These are phyloP conservation scores for Cicer judaicum DNA, from an alignment of 306 rosid species.

Conservation along the genomic window DNA sequence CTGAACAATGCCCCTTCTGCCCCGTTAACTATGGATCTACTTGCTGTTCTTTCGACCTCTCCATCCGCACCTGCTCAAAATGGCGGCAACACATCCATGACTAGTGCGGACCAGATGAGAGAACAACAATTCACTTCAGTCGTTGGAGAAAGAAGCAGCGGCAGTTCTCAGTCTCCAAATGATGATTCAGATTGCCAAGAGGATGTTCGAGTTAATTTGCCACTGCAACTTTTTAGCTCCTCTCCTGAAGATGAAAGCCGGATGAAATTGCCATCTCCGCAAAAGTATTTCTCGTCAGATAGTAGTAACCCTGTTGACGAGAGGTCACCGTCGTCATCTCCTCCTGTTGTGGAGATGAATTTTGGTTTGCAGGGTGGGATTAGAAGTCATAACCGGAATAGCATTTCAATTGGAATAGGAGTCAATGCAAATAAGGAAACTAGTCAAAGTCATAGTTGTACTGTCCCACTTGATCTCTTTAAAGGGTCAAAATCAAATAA, in stretches of 20 bases:
- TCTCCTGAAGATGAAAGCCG: conserved; percentile 65
- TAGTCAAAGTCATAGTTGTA: conserved; percentile 52
- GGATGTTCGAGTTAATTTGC: conserved; percentile 63
- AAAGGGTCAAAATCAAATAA: conserved; percentile 64
- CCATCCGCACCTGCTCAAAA: conserved; percentile 64
- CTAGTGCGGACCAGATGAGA: conserved; percentile 52
- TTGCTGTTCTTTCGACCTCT: conserved; percentile 78
- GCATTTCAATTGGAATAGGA: conserved; percentile 47
- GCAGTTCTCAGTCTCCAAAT: conserved; percentile 80
- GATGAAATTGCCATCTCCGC: conserved; percentile 60
- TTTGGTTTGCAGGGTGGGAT: conserved; percentile 65
- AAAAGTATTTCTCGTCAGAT: conserved; percentile 86
- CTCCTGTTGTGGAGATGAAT: conserved; percentile 67
- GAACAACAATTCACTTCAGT: conserved; percentile 54
- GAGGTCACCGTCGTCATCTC: conserved; percentile 82
- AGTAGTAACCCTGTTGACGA: conserved; percentile 85
- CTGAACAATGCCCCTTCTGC: conserved; percentile 58
- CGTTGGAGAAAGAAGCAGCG: conserved; percentile 85
- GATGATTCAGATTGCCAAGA: conserved; percentile 75
- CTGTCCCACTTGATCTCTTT: conserved; percentile 77
- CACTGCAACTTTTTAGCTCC: conserved; percentile 79
- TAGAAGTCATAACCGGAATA: conserved; percentile 55
- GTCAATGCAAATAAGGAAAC: conserved; percentile 49
- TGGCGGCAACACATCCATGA: conserved; percentile 62
- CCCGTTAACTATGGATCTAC: conserved; percentile 72